Percentiles rank a stretch among this genome's conserved stretches.
Evolutionary conservation across 2,329 filamentous ascomycete species (phyloP).

Genomic region (Trichophyton benhamiae): DNA sequence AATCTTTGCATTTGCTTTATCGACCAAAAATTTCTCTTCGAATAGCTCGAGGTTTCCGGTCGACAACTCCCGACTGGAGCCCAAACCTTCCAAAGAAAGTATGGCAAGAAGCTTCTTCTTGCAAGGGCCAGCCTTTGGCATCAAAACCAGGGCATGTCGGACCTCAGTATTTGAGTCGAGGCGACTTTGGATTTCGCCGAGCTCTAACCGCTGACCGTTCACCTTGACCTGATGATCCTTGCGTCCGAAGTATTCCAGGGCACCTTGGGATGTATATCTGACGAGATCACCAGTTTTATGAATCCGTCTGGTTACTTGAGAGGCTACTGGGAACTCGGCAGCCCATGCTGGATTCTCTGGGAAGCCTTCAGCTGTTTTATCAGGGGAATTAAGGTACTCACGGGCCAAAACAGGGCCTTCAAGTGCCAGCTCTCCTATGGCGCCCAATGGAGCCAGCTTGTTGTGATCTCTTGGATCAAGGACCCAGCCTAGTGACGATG

Average conservation of each 20-base stretch:
- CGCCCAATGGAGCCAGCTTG: conserved; percentile 10
- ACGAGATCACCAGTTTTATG: conserved; percentile 13
- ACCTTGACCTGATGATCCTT: conserved; percentile 57
- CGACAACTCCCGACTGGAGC: conserved; percentile 13
- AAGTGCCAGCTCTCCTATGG: conserved; percentile 11
- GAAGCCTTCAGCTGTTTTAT: conserved; percentile 11
- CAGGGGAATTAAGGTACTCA: conserved; percentile 10
- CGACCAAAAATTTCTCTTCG: conserved; percentile 16
- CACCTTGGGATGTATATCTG: conserved; percentile 24
- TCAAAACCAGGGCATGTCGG: conserved; percentile 31
- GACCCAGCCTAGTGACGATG: conserved; percentile 9
- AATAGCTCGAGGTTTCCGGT: conserved; percentile 25
- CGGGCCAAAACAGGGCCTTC: conserved; percentile 10
- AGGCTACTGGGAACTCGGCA: background rate
- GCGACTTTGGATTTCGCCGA: conserved; percentile 38
- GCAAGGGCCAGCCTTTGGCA: conserved; percentile 33
- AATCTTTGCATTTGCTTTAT: conserved; percentile 20
- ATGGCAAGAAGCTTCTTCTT: conserved; percentile 36
- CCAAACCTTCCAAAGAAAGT: conserved; percentile 25
- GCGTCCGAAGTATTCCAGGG: conserved; percentile 38
- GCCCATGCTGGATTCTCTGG: conserved; percentile 10
- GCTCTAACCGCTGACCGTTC: conserved; percentile 52
- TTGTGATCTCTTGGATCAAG: conserved; percentile 11
- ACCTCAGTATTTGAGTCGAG: conserved; percentile 23
- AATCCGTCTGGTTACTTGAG: conserved; percentile 7